Conservation (phyloP, 768 basidiomycete species). For the Scleroderma bovista region DNA sequence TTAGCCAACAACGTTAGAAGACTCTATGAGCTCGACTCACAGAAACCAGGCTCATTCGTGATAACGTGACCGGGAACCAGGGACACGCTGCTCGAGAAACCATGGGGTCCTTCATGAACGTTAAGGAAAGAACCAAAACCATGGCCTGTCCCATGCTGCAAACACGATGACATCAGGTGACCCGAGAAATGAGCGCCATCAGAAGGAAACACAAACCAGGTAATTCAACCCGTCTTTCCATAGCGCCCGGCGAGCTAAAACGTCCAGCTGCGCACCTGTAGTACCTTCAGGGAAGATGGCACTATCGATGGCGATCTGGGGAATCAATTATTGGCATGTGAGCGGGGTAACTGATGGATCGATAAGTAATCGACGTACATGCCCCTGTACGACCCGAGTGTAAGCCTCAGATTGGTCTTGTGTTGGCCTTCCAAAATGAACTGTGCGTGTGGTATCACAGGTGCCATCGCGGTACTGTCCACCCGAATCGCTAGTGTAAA, state of each 20-base stretch:
- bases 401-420: constrained; percentile 84
- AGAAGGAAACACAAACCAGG: constrained; percentile 40
- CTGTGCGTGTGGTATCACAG: constrained; percentile 74
- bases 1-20: constrained; percentile 9
- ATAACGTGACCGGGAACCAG: constrained; percentile 85
- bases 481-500: constrained; percentile 73
- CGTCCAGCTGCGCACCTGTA: constrained; percentile 76
- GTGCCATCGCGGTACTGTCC: constrained; percentile 90
- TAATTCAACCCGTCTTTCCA: constrained; percentile 87
- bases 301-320: constrained; percentile 83
- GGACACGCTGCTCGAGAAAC: constrained; percentile 64
- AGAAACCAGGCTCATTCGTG: constrained; percentile 93
- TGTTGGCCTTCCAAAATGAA: constrained; percentile 87
- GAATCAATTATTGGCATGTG: constrained; percentile 13
- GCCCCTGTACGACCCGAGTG: constrained; percentile 93
- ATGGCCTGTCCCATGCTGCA: constrained; percentile 86
- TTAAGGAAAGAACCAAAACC: constrained; percentile 85
- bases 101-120: constrained; percentile 81
- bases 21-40: constrained; percentile 39
- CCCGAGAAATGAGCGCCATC: not conserved
- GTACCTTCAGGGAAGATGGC: constrained; percentile 91
- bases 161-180: constrained; percentile 14
- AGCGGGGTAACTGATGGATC: constrained; percentile 10
- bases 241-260: constrained; percentile 81
- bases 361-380: constrained; percentile 51